Conservation (phyloP, 1,284 basidiomycete genomes). For the Moesziomyces sp. region DNA sequence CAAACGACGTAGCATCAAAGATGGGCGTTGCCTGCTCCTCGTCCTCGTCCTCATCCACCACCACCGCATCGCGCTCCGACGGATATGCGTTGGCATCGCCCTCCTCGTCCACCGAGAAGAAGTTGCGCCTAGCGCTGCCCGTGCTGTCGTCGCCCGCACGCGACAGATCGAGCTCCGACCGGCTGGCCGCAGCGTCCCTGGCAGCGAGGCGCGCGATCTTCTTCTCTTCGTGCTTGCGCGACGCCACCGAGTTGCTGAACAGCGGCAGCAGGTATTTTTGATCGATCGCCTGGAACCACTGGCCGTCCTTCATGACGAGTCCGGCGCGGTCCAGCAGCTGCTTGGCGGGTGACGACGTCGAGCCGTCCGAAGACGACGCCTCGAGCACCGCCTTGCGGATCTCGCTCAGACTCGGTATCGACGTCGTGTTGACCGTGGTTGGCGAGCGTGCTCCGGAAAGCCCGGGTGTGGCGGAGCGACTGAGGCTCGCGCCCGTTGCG, state of each 20-base stretch:
- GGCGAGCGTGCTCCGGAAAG: constrained; percentile 16
- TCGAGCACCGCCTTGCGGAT: constrained; percentile 40
- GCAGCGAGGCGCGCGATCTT: constrained; percentile 45
- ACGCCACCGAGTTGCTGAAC: constrained; percentile 80
- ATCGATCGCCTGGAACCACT: constrained; percentile 96
- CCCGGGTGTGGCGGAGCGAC: constrained; percentile 6
- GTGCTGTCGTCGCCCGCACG: not conserved
- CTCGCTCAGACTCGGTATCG: constrained; percentile 32
- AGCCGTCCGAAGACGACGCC: constrained; percentile 25
- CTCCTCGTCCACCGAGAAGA: constrained; percentile 40
- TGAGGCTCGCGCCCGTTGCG: constrained; percentile 7
- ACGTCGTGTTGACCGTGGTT: constrained; percentile 1
- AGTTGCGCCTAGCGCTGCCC: constrained; percentile 20
- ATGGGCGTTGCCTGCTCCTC: constrained; percentile 17
- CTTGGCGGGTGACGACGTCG: constrained; percentile 40
- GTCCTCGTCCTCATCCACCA: constrained; percentile 45
- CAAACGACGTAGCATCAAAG: constrained; percentile 38
- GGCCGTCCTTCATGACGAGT: constrained; percentile 72
- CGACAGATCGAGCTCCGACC: constrained; percentile 20
- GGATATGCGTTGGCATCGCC: constrained; percentile 29
- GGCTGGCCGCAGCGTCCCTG: constrained; percentile 24
- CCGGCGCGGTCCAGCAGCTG: constrained; percentile 62
- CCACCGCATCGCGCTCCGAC: constrained; percentile 41
- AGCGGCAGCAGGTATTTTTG: constrained; percentile 92
- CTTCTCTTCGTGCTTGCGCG: constrained; percentile 67